These are phyloP conservation scores for Cercospora berteroae DNA, from an alignment of 2,329 filamentous ascomycete species.

Conservation along the genomic window DNA sequence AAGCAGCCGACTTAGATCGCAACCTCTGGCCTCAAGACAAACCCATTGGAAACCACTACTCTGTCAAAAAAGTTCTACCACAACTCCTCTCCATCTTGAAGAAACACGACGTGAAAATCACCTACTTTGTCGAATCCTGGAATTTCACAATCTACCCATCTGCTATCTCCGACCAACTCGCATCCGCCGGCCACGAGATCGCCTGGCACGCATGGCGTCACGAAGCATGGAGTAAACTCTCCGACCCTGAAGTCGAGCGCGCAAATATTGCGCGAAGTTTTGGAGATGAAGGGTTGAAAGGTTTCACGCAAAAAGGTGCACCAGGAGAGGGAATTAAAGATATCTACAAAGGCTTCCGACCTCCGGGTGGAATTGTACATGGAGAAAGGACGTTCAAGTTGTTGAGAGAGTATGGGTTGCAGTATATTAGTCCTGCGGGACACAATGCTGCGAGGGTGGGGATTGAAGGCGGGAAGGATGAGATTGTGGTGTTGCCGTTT, in stretches of 20 bases:
- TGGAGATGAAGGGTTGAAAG: slow-evolving; percentile 24
- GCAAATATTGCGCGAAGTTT: slow-evolving; percentile 34
- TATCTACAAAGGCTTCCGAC: slow-evolving; percentile 35
- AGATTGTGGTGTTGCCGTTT: slow-evolving; percentile 31
- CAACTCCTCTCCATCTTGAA: slow-evolving; percentile 31
- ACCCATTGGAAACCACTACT: slow-evolving; percentile 34
- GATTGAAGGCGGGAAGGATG: slow-evolving; percentile 17
- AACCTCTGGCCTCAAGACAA: slow-evolving; percentile 30
- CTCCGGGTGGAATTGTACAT: slow-evolving; percentile 36
- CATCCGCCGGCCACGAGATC: slow-evolving; percentile 33
- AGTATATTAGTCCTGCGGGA: slow-evolving; percentile 37
- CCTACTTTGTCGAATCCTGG: slow-evolving; percentile 39
- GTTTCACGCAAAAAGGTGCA: slow-evolving; percentile 15
- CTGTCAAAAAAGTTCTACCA: slow-evolving; percentile 33
- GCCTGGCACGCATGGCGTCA: slow-evolving; percentile 39
- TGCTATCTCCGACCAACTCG: slow-evolving; percentile 26
- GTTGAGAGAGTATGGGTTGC: slow-evolving; percentile 32
- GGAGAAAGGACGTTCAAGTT: slow-evolving; percentile 34
- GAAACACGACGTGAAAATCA: slow-evolving; percentile 32
- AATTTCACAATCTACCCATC: slow-evolving; percentile 32
- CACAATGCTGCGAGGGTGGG: slow-evolving; percentile 30
- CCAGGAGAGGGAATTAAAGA: slow-evolving; percentile 16
- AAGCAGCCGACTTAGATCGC: slow-evolving; percentile 37
- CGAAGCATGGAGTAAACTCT: slow-evolving; percentile 36
- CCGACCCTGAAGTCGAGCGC: slow-evolving; percentile 26